phyloP scores from a whole-genome alignment of 768 basidiomycete genomes.

The Suillus occidentalis region DNA sequence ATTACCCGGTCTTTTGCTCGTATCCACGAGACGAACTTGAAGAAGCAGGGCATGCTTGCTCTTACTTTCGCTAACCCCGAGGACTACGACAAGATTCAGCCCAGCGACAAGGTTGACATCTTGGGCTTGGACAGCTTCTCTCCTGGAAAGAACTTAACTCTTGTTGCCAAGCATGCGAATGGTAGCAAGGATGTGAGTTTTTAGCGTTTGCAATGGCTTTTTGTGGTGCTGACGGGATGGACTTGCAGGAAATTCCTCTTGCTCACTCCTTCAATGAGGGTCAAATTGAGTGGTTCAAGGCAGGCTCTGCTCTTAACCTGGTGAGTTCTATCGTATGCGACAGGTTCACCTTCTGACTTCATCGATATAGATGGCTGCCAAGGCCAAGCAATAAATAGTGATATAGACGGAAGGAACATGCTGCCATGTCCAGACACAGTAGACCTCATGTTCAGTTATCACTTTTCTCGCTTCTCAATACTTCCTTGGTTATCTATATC shows the following conservation, averaged over 20 bases:
- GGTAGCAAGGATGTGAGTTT: slow-evolving; percentile 63
- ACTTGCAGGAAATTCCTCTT: slow-evolving; percentile 62
- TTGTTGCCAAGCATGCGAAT: slow-evolving; percentile 80
- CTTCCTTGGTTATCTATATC: not conserved
- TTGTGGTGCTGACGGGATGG: slow-evolving; percentile 16
- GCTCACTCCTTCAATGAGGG: slow-evolving; percentile 97
- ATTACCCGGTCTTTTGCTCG: slow-evolving; percentile 96
- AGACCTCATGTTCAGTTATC: not conserved
- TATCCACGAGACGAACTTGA: slow-evolving; percentile 97
- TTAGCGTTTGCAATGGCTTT: not conserved
- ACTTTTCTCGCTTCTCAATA: not conserved
- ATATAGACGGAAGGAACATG: not conserved
- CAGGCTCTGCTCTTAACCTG: slow-evolving; percentile 90
- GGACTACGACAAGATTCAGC: no score
- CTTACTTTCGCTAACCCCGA: slow-evolving; percentile 80
- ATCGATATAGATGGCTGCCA: slow-evolving; percentile 59
- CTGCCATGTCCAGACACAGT: not conserved
- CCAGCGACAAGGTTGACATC: slow-evolving; percentile 83
- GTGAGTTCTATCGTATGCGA: slow-evolving; percentile 39
- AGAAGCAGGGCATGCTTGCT: slow-evolving; percentile 99
- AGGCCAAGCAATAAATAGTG: slow-evolving; percentile 46
- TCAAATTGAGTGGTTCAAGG: slow-evolving; percentile 99
- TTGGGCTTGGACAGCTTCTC: slow-evolving; percentile 85
- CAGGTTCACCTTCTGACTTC: slow-evolving; percentile 11
- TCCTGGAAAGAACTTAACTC: slow-evolving; percentile 88